phyloP scores from a whole-genome alignment of 805 yeast genomes.

The Saccharomycopsis sp. region DNA sequence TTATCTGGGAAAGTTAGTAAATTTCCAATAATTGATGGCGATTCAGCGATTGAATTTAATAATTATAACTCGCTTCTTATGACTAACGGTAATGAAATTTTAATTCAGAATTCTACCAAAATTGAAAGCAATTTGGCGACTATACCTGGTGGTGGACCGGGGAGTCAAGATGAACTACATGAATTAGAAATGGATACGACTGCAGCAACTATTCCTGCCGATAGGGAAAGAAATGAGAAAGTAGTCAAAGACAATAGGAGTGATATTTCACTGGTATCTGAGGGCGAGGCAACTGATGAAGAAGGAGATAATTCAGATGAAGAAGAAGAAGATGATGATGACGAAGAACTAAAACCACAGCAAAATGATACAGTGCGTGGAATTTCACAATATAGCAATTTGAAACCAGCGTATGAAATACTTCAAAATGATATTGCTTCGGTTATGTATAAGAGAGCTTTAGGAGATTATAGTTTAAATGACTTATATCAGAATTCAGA shows the following conservation, averaged over 20 bases:
- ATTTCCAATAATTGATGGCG: slow-evolving; percentile 13
- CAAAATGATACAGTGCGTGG: neutral
- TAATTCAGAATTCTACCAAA: neutral
- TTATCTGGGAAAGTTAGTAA: slow-evolving; percentile 13
- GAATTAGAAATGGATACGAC: neutral
- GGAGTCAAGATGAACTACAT: neutral
- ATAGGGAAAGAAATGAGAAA: neutral
- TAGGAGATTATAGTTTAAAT: slow-evolving; percentile 63
- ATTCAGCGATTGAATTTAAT: slow-evolving; percentile 6
- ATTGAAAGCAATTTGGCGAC: neutral
- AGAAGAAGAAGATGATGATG: slow-evolving; percentile 22
- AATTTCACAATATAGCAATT: slow-evolving; percentile 1
- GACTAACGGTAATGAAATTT: slow-evolving; percentile 1
- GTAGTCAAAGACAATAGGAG: neutral
- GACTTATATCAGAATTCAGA: slow-evolving; percentile 28
- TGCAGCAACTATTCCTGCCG: neutral
- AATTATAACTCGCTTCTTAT: slow-evolving; percentile 9
- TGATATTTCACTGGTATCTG: neutral
- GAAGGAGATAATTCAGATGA: slow-evolving; percentile 24
- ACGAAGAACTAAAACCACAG: no score
- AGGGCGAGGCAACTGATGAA: slow-evolving; percentile 5
- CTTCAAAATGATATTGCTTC: slow-evolving; percentile 68
- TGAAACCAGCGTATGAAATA: slow-evolving; percentile 30
- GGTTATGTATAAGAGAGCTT: slow-evolving; percentile 65
- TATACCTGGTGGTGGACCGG: neutral